Evolutionary conservation across 306 rosid species (phyloP).

Genomic region (Casuarina glauca): DNA sequence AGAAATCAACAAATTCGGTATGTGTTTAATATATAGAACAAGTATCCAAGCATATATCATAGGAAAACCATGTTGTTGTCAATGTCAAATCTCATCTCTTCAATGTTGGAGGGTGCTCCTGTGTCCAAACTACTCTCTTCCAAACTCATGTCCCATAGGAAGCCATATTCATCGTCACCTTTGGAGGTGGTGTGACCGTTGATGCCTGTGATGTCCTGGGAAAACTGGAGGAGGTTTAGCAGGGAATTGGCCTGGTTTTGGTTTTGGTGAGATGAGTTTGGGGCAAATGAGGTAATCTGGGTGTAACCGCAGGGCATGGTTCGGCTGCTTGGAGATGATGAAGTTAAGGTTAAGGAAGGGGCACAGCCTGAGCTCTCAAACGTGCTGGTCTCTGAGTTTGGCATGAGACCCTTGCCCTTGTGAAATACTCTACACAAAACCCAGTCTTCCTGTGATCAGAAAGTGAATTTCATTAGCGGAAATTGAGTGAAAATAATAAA

Average conservation of each 20-base stretch:
- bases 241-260: conserved; percentile 37
- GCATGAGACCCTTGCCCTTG: conserved; percentile 48
- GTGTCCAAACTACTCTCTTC: conserved; percentile 58
- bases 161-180: conserved; percentile 62
- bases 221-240: conserved; percentile 56
- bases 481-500: conserved; percentile 18
- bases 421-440: conserved; percentile 89
- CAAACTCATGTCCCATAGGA: conserved; percentile 76
- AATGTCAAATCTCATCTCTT: conserved; percentile 68
- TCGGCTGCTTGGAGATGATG: conserved; percentile 47
- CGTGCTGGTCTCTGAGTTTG: conserved; percentile 39
- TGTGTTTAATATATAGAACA: conserved; percentile 5
- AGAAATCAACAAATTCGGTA: neutral
- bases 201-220: conserved; percentile 41
- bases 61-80: conserved; percentile 63
- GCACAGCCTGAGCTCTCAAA: conserved; percentile 32
- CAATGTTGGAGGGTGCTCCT: conserved; percentile 53
- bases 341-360: conserved; percentile 33
- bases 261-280: conserved; percentile 39
- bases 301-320: conserved; percentile 44
- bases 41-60: conserved; percentile 18
- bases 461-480: conserved; percentile 31
- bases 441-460: conserved; percentile 87
- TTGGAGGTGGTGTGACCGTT: conserved; percentile 42
- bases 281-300: conserved; percentile 47